Conservation (phyloP, 1,284 basidiomycete genomes). For the Neonothopanus nambi region DNA sequence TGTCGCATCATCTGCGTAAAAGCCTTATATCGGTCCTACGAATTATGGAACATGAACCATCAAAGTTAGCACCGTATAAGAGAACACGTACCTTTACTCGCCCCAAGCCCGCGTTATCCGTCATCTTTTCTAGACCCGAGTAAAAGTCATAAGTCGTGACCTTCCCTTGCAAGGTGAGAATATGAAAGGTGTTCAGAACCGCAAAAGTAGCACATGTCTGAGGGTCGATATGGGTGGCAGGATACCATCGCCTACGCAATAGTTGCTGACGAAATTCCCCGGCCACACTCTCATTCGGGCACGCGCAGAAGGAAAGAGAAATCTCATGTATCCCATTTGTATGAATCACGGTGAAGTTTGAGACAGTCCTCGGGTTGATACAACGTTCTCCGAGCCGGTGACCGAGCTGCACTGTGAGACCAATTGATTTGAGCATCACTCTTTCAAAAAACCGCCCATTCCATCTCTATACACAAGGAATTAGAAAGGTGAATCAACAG, state of each 20-base stretch:
- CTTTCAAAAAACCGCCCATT: neutral
- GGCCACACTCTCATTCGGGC: neutral
- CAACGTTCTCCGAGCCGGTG: neutral
- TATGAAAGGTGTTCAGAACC: too few relatives aligned
- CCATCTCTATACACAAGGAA: neutral
- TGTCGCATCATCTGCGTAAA: too few relatives aligned
- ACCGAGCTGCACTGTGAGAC: neutral
- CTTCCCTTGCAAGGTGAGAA: too few relatives aligned
- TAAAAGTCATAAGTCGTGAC: too few relatives aligned
- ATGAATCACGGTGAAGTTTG: neutral
- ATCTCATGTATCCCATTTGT: constrained; percentile 1
- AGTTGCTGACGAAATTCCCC: constrained; percentile 4
- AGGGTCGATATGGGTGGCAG: neutral
- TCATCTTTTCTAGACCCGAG: too few relatives aligned
- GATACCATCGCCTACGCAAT: neutral
- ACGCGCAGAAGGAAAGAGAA: neutral
- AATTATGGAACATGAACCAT: too few relatives aligned
- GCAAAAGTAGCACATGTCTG: too few relatives aligned
- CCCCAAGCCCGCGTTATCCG: too few relatives aligned
- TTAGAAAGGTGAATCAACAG: too few relatives aligned
- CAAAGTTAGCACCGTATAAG: too few relatives aligned
- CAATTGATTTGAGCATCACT: neutral
- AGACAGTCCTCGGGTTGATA: neutral
- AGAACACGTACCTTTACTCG: too few relatives aligned
- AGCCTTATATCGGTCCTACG: too few relatives aligned